A percentile compares a stretch with the other conserved stretches of the same genome.
Conservation (phyloP, 139 green algal genomes). For the Haematococcus lacustris region DNA sequence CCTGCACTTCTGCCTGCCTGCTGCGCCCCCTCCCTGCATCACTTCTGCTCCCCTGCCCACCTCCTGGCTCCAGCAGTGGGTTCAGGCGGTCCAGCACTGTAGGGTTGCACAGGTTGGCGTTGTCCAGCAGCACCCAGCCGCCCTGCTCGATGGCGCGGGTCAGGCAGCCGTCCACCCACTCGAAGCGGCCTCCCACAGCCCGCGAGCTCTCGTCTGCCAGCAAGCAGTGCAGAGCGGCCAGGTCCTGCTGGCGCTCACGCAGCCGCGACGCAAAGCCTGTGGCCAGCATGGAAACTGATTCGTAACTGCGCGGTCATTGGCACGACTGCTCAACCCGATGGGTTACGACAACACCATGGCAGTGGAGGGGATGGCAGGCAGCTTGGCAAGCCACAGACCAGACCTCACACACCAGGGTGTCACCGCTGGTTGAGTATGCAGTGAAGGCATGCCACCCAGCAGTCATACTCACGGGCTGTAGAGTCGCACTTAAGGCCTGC, state of each 20-base stretch:
- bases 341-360: background rate
- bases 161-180: conserved; percentile 95
- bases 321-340: background rate
- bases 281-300: background rate
- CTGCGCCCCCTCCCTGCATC: too few relatives aligned
- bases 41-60: too few relatives aligned
- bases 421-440: background rate
- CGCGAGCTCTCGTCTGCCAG: conserved; percentile 20
- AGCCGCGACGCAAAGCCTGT: background rate
- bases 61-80: conserved; percentile 85
- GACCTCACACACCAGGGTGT: background rate
- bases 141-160: conserved; percentile 73
- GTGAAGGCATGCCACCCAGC: background rate
- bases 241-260: conserved; percentile 3
- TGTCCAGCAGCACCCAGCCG: conserved; percentile 93
- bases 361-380: background rate
- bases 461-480: too few relatives aligned
- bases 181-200: conserved; percentile 72
- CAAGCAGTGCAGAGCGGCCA: conserved; percentile 18
- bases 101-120: conserved; percentile 93
- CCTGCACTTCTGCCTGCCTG: too few relatives aligned
- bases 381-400: background rate
- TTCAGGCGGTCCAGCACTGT: conserved; percentile 97
- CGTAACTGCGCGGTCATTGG: background rate
- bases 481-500: too few relatives aligned